Percentiles rank a stretch among this genome's conserved stretches.
These are phyloP conservation scores for Rosa hybrid DNA, from an alignment of 331 rosid species.

Conservation along the genomic window DNA sequence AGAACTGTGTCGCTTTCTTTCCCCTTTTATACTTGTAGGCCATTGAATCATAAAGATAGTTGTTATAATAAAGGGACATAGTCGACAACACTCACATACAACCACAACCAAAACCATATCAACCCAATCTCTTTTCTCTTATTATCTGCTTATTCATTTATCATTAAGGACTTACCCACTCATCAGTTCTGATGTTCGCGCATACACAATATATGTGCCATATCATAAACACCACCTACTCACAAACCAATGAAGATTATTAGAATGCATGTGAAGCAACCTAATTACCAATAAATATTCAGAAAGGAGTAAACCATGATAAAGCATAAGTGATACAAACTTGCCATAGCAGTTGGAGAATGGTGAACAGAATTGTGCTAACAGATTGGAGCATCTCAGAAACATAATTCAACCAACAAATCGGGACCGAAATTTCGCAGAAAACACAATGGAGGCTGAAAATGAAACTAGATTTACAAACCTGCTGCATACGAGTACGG, in stretches of 20 bases:
- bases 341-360: slow-evolving; percentile 49
- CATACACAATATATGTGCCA: slow-evolving; percentile 52
- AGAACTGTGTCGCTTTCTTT: too few relatives aligned
- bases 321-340: slow-evolving; percentile 22
- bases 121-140: neutral
- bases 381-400: neutral
- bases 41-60: neutral
- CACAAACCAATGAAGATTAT: neutral
- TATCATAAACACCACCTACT: slow-evolving; percentile 33
- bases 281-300: neutral
- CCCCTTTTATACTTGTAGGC: neutral
- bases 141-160: neutral
- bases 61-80: neutral
- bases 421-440: too few relatives aligned
- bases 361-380: slow-evolving; percentile 39
- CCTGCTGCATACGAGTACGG: too few relatives aligned
- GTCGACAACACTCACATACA: neutral
- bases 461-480: too few relatives aligned
- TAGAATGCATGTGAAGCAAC: neutral
- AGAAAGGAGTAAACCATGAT: neutral
- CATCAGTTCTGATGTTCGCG: slow-evolving; percentile 53
- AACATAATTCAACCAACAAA: too few relatives aligned
- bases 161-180: slow-evolving; percentile 46
- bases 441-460: too few relatives aligned
- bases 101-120: too few relatives aligned